These are phyloP conservation scores for Barnettozyma botsteinii DNA, from an alignment of 805 yeast species.

Conservation along the genomic window DNA sequence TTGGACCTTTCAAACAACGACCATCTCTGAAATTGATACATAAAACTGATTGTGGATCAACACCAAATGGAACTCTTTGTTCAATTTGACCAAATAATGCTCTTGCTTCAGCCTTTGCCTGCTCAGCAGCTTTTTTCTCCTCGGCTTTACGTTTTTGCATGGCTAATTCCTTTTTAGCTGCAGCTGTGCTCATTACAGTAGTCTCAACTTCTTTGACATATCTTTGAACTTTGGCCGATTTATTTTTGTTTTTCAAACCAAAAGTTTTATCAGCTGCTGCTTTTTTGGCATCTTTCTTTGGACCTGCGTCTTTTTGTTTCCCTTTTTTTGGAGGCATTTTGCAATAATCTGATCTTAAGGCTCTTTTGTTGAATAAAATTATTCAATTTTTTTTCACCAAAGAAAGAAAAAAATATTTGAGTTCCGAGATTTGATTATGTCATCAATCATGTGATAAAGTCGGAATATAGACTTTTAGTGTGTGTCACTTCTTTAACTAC, in stretches of 20 bases:
- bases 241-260: conserved; percentile 93
- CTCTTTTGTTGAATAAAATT: background rate
- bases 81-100: conserved; percentile 65
- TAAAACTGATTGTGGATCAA: conserved; percentile 89
- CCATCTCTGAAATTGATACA: conserved; percentile 89
- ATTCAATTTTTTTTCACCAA: background rate
- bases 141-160: conserved; percentile 60
- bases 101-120: conserved; percentile 82
- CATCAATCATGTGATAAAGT: no score
- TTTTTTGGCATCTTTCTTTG: conserved; percentile 49
- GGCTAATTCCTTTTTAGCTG: conserved; percentile 69
- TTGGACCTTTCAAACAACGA: conserved; percentile 70
- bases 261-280: conserved; percentile 87
- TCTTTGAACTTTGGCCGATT: conserved; percentile 83
- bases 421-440: no score
- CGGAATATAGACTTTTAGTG: no score
- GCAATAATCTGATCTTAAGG: no score
- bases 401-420: background rate
- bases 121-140: conserved; percentile 87
- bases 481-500: no score
- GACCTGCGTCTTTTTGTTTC: conserved; percentile 37
- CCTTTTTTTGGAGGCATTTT: conserved; percentile 81
- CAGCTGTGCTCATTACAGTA: conserved; percentile 46
- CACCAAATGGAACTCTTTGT: conserved; percentile 94
- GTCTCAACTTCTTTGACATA: conserved; percentile 61